A percentile compares a stretch with the other conserved stretches of the same genome.
Conservation (phyloP, 2,329 filamentous ascomycete species). For the Phyllosticta paracitricarpa region DNA sequence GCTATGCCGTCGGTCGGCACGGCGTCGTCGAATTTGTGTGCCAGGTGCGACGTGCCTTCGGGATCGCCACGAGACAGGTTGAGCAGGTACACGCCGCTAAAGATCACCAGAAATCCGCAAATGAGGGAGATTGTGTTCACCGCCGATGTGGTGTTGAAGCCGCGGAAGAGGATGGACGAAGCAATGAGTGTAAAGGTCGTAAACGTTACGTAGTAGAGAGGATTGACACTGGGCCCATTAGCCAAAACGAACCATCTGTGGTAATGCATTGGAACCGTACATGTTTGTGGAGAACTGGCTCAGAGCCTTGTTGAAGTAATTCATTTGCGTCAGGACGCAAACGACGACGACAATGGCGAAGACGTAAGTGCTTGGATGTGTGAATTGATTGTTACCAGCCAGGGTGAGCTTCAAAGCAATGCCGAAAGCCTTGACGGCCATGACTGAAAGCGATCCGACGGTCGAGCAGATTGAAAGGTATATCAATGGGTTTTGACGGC, state of each 20-base stretch:
- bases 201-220: conserved; percentile 95
- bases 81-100: conserved; percentile 87
- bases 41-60: conserved; percentile 58
- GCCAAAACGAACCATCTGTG: neutral
- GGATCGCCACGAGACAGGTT: conserved; percentile 93
- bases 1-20: conserved; percentile 88
- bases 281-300: conserved; percentile 96
- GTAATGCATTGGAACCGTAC: conserved; percentile 45
- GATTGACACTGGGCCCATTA: conserved; percentile 61
- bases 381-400: conserved; percentile 88
- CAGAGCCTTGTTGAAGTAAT: conserved; percentile 98
- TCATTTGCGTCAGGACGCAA: conserved; percentile 98
- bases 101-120: conserved; percentile 88
- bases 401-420: conserved; percentile 95
- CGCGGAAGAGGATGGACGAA: conserved; percentile 90
- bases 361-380: conserved; percentile 89
- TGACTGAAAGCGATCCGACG: conserved; percentile 93
- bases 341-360: conserved; percentile 88
- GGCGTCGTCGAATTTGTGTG: conserved; percentile 51
- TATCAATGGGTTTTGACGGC: conserved; percentile 90
- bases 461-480: conserved; percentile 98
- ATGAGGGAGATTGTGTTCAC: conserved; percentile 89
- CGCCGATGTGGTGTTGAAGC: conserved; percentile 88
- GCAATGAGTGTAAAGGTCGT: conserved; percentile 89
- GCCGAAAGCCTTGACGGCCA: conserved; percentile 98